phyloP scores from a whole-genome alignment of 2,329 filamentous ascomycete species.

The Elsinoe arachidis region DNA sequence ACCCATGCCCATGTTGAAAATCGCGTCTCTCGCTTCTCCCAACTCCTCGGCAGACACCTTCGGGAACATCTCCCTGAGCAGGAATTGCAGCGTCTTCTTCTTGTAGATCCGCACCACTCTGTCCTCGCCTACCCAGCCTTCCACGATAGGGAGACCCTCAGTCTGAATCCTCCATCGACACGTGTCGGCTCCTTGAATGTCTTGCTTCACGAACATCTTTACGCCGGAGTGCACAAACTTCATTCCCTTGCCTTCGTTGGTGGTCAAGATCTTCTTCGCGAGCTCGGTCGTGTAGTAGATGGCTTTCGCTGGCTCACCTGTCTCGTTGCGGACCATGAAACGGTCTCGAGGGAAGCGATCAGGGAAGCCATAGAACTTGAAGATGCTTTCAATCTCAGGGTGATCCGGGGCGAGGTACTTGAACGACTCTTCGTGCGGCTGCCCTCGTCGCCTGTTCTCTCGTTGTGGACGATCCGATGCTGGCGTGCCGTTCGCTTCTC shows the following conservation, averaged over 20 bases:
- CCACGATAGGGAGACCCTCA: constrained; percentile 83
- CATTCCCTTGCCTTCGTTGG: constrained; percentile 84
- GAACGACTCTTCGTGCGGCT: constrained; percentile 78
- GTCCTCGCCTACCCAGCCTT: constrained; percentile 76
- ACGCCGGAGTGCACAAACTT: constrained; percentile 96
- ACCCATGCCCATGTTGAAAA: constrained; percentile 73
- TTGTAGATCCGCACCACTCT: constrained; percentile 67
- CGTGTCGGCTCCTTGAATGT: constrained; percentile 74
- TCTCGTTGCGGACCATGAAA: constrained; percentile 92
- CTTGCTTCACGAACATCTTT: constrained; percentile 98
- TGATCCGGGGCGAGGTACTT: constrained; percentile 75
- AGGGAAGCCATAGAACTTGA: constrained; percentile 76
- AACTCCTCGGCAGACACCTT: constrained; percentile 68
- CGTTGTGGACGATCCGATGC: constrained; percentile 10
- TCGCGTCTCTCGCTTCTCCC: constrained; percentile 78
- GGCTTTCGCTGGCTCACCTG: constrained; percentile 79
- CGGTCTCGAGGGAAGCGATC: constrained; percentile 77
- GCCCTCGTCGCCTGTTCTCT: constrained; percentile 21
- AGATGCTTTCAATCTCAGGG: constrained; percentile 67
- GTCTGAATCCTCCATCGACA: constrained; percentile 94
- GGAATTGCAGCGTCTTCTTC: constrained; percentile 68
- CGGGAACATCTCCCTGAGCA: constrained; percentile 95
- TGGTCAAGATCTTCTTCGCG: constrained; percentile 71
- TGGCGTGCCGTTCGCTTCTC: not conserved
- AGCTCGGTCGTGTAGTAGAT: constrained; percentile 92